Percentiles rank a stretch among this genome's conserved stretches.
Conservation (phyloP, 805 yeast genomes). For the Sungouiozyma intestinalis region DNA sequence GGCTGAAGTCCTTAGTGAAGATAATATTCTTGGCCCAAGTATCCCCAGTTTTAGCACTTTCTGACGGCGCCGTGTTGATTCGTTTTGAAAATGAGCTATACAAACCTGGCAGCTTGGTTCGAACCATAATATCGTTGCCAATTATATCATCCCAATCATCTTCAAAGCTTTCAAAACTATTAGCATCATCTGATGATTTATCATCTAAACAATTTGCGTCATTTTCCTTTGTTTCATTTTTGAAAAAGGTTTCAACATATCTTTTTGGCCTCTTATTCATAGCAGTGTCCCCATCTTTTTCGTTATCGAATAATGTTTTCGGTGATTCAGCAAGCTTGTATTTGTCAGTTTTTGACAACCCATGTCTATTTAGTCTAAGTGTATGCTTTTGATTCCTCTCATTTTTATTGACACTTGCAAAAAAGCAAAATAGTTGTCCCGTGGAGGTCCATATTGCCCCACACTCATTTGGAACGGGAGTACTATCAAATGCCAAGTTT, state of each 20-base stretch:
- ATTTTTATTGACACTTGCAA: conserved; percentile 43
- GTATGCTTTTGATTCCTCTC: conserved; percentile 31
- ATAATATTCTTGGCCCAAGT: conserved; percentile 43
- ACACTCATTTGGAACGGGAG: conserved; percentile 89
- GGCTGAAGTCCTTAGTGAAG: conserved; percentile 50
- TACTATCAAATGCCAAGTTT: conserved; percentile 47
- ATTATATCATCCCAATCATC: conserved; percentile 62
- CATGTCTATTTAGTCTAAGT: conserved; percentile 17
- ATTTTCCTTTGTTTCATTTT: background rate
- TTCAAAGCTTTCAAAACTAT: conserved; percentile 46
- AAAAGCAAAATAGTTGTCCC: conserved; percentile 76
- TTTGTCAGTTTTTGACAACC: conserved; percentile 15
- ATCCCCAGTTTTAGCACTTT: conserved; percentile 18
- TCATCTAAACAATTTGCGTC: conserved; percentile 6
- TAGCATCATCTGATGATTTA: conserved; percentile 21
- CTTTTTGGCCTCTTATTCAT: conserved; percentile 21
- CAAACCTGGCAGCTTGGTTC: conserved; percentile 45
- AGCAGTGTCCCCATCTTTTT: conserved; percentile 4
- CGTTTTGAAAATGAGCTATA: conserved; percentile 18
- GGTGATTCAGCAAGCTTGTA: conserved; percentile 1
- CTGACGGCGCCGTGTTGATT: conserved; percentile 18
- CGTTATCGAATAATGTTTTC: conserved; percentile 2
- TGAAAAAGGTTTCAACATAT: conserved; percentile 23
- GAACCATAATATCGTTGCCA: conserved; percentile 40
- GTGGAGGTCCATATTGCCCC: conserved; percentile 81